Percentiles rank a stretch among this genome's conserved stretches.
Conservation (phyloP, 805 yeast genomes). For the Ogataea angusta region DNA sequence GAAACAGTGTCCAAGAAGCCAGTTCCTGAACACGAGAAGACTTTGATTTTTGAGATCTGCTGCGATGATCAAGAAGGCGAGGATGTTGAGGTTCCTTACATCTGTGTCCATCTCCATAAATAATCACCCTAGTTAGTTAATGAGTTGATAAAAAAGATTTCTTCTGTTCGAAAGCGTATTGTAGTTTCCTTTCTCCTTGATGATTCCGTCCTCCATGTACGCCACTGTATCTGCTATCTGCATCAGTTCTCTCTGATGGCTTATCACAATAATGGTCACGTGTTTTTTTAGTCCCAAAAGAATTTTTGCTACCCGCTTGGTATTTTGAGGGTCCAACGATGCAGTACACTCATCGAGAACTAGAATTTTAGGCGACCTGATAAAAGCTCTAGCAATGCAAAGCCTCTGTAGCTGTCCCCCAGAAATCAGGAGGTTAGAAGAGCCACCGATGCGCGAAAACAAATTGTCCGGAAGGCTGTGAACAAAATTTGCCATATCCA, state of each 20-base stretch:
- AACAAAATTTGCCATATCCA: slow-evolving; percentile 55
- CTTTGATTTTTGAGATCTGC: slow-evolving; percentile 84
- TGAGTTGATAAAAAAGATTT: not conserved
- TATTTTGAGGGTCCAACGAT: slow-evolving; percentile 69
- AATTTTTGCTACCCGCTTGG: slow-evolving; percentile 47
- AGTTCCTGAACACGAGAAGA: slow-evolving; percentile 66
- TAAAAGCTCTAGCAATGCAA: slow-evolving; percentile 76
- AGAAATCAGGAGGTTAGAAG: slow-evolving; percentile 50
- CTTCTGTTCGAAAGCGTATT: not conserved
- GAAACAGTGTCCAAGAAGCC: slow-evolving; percentile 85
- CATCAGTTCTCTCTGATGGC: slow-evolving; percentile 74
- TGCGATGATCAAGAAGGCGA: slow-evolving; percentile 91
- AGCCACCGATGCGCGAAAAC: slow-evolving; percentile 54
- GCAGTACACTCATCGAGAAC: slow-evolving; percentile 90
- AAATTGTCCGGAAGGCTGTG: slow-evolving; percentile 53
- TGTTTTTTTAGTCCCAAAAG: slow-evolving; percentile 35
- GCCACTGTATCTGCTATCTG: slow-evolving; percentile 49
- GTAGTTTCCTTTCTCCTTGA: slow-evolving; percentile 44
- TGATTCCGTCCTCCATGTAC: slow-evolving; percentile 45
- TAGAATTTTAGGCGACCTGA: slow-evolving; percentile 61
- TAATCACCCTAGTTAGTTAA: slow-evolving; percentile 1
- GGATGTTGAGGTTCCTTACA: slow-evolving; percentile 92
- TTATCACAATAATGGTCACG: slow-evolving; percentile 56
- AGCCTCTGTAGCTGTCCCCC: slow-evolving; percentile 91
- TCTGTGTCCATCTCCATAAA: slow-evolving; percentile 53